Evolutionary conservation across 345 rosid species (phyloP).

Genomic region (Gossypium sturtianum): DNA sequence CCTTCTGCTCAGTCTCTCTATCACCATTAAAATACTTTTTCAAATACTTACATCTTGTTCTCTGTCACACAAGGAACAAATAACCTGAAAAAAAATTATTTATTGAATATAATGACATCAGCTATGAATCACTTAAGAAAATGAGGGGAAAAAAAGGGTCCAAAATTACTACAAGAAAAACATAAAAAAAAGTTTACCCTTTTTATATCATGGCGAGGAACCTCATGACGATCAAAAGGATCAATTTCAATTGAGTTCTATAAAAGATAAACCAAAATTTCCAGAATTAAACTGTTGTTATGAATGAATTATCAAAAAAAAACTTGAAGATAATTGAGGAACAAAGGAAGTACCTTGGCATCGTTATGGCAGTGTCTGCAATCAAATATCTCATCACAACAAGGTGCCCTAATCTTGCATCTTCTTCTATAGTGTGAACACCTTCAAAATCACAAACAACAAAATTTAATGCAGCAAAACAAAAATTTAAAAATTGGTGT

Average conservation of each 20-base stretch:
- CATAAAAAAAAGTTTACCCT: slow-evolving; percentile 32
- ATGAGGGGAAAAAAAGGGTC: background rate
- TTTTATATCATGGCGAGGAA: slow-evolving; percentile 70
- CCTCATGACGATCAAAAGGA: slow-evolving; percentile 53
- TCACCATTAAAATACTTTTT: background rate
- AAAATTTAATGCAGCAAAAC: background rate
- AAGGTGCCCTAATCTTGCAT: slow-evolving; percentile 84
- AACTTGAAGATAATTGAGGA: background rate
- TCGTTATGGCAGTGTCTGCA: slow-evolving; percentile 95
- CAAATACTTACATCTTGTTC: slow-evolving; percentile 54
- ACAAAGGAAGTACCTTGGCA: slow-evolving; percentile 42
- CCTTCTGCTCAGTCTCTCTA: background rate
- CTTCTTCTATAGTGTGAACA: slow-evolving; percentile 80
- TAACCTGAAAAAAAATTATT: slow-evolving; percentile 32
- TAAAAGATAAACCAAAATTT: background rate
- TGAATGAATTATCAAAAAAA: background rate
- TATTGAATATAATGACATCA: background rate
- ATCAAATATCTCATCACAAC: slow-evolving; percentile 70
- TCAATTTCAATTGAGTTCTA: slow-evolving; percentile 57
- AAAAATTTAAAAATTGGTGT: background rate
- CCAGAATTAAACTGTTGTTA: background rate
- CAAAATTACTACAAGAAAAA: background rate
- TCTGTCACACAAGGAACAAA: slow-evolving; percentile 48
- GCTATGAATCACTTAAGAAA: too few species aligned
- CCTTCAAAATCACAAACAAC: slow-evolving; percentile 23